Conservation (phyloP, 805 yeast genomes). For the Candida awuae region DNA sequence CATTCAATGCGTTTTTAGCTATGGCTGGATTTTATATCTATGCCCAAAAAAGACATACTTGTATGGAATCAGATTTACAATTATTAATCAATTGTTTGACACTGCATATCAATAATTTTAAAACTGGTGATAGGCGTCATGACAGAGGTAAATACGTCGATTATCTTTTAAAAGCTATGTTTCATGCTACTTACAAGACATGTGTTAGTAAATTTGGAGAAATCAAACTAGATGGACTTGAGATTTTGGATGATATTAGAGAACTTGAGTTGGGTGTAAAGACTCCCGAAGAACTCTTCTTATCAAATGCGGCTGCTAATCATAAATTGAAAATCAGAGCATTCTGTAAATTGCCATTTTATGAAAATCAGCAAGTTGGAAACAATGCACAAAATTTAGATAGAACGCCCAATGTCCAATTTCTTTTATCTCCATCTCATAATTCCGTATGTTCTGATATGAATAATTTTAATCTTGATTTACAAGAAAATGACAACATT, state of each 20-base stretch:
- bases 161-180: constrained; percentile 16
- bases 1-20: constrained; percentile 27
- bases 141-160: constrained; percentile 17
- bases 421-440: constrained; percentile 6
- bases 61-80: constrained; percentile 19
- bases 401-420: constrained; percentile 6
- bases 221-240: background rate
- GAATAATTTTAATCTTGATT: background rate
- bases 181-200: constrained; percentile 17
- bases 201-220: constrained; percentile 7
- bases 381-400: background rate
- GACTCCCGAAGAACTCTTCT: background rate
- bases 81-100: constrained; percentile 17
- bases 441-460: background rate
- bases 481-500: constrained; percentile 11
- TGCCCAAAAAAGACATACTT: constrained; percentile 8
- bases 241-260: constrained; percentile 4
- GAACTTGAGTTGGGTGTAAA: constrained; percentile 1
- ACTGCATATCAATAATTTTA: constrained; percentile 14
- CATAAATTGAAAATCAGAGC: background rate
- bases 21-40: constrained; percentile 24
- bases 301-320: background rate
- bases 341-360: constrained; percentile 5
- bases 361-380: background rate
- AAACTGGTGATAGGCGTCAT: constrained; percentile 5